phyloP scores from a whole-genome alignment of 2,329 filamentous ascomycete genomes.

The Aspergillus fischeri region DNA sequence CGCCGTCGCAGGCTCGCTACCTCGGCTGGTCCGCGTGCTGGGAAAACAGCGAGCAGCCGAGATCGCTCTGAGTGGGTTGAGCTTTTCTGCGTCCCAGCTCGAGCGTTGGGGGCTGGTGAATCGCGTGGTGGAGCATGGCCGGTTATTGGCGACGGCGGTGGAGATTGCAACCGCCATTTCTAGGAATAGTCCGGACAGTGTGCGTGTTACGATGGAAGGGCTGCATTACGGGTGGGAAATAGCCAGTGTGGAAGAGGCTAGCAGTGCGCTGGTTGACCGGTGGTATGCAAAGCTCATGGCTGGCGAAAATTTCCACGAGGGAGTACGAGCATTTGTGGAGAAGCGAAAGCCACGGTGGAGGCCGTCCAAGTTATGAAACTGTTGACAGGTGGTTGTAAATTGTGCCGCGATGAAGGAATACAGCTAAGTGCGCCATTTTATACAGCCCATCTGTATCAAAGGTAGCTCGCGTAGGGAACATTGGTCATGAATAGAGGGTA shows the following conservation, averaged over 20 bases:
- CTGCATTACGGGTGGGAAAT: slow-evolving; percentile 67
- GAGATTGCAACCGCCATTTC: slow-evolving; percentile 58
- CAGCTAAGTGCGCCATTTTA: too few species aligned
- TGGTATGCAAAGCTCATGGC: slow-evolving; percentile 58
- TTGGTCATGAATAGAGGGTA: too few species aligned
- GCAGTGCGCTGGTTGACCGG: slow-evolving; percentile 52
- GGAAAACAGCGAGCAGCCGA: slow-evolving; percentile 67
- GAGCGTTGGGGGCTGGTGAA: slow-evolving; percentile 67
- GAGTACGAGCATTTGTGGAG: slow-evolving; percentile 70
- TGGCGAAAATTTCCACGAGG: slow-evolving; percentile 69
- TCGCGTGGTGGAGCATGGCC: slow-evolving; percentile 48
- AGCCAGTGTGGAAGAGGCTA: slow-evolving; percentile 60
- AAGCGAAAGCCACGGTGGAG: slow-evolving; percentile 63
- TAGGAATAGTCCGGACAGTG: slow-evolving; percentile 65
- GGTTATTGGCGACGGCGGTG: slow-evolving; percentile 44
- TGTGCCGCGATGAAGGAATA: too few species aligned
- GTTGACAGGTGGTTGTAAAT: too few species aligned
- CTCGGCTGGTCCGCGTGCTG: slow-evolving; percentile 61
- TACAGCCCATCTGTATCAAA: too few species aligned
- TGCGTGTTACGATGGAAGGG: slow-evolving; percentile 67
- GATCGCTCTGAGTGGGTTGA: slow-evolving; percentile 63
- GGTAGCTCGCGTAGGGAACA: too few species aligned
- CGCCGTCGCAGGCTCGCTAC: slow-evolving; percentile 66
- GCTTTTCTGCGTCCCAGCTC: slow-evolving; percentile 58
- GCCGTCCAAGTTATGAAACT: slow-evolving; percentile 27